phyloP scores from a whole-genome alignment of 2,329 filamentous ascomycete genomes.

The Macroventuria anomochaeta region DNA sequence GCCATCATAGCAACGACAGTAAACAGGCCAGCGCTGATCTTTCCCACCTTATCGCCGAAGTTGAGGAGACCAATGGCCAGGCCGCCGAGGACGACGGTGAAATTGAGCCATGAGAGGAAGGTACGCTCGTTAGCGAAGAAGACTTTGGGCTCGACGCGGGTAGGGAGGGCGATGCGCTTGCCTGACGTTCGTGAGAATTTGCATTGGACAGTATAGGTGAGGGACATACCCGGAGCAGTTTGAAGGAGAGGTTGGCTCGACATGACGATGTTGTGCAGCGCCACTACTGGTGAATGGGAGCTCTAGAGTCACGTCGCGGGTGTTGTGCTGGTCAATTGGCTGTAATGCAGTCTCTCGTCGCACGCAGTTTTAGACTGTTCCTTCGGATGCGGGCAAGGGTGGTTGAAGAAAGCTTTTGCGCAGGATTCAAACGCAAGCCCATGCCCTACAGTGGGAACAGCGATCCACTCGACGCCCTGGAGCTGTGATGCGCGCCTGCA shows the following conservation, averaged over 20 bases:
- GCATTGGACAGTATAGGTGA: background rate
- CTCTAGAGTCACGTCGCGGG: constrained; percentile 7
- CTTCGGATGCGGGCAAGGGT: background rate
- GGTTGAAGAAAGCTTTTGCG: constrained; percentile 9
- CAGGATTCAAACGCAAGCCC: constrained; percentile 23
- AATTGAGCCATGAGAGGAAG: constrained; percentile 99
- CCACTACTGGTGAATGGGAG: constrained; percentile 24
- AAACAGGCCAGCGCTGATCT: constrained; percentile 92
- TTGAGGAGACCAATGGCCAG: constrained; percentile 97
- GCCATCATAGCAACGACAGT: constrained; percentile 92
- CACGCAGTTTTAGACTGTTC: constrained; percentile 20
- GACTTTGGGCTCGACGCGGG: constrained; percentile 98
- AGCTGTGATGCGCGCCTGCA: constrained; percentile 17
- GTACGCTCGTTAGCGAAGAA: constrained; percentile 99
- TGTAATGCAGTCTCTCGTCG: background rate
- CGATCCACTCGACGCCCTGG: constrained; percentile 7
- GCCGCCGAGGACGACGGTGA: constrained; percentile 96
- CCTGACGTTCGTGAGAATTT: constrained; percentile 66
- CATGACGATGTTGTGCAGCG: constrained; percentile 63
- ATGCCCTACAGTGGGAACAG: constrained; percentile 6
- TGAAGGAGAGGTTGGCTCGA: constrained; percentile 96
- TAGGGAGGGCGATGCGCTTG: constrained; percentile 97
- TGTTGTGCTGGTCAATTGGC: constrained; percentile 18
- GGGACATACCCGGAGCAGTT: constrained; percentile 78
- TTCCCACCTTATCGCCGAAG: constrained; percentile 93